Evolutionary conservation across 140 eudicot species (phyloP), one percentile per base, ranked within the genome.

Genomic region (Oenanthe javanica): DNA sequence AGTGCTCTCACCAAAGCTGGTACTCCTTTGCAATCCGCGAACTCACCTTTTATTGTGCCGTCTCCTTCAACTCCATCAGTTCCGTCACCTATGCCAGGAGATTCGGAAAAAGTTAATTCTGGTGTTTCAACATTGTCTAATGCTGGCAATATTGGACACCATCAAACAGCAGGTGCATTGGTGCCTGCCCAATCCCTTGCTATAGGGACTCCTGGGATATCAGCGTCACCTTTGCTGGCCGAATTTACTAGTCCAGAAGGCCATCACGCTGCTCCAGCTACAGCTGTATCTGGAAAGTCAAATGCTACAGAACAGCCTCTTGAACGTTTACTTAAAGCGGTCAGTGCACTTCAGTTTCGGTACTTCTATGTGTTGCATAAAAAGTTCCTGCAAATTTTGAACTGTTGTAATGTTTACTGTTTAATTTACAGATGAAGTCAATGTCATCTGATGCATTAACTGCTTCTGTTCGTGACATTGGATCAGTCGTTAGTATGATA

Each of bases 191-290:
- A 91, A 82, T 87, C 92, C 78, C 94, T 90, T 85, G 91, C 96
- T 19, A 94, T 94, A 52, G 99, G 97, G 80, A 94, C 99, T 61
- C 99, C 99, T 80, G 99, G 99, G 77, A 94, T 94, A 83, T 92
- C 99, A 42, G 96, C 99, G 40, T 94, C 99, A 10, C 99, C 99
- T 64, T 87, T 94, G 79, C 94, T 94, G 19, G 98, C 97, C 50
- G 99, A 94, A 82, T 94, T 90, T 82, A 85, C 91, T 46, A 83
- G 90, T 78, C 90, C 91, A 19, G 99, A 94, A 82, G 97, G 90
- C 23, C 87, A 67, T 67, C 73, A 86, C 84, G 92, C 89, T 31
- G 83, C 72, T 84, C 87, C 79, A 76, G 82, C 90, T 46, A 79
- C 92, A 61, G 82, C 78, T 76, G 90, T 86, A 83, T 79, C 95